A percentile compares a stretch with the other conserved stretches of the same genome.
phyloP scores from a whole-genome alignment of 2,329 filamentous ascomycete genomes.

The Aplosporella prunicola region DNA sequence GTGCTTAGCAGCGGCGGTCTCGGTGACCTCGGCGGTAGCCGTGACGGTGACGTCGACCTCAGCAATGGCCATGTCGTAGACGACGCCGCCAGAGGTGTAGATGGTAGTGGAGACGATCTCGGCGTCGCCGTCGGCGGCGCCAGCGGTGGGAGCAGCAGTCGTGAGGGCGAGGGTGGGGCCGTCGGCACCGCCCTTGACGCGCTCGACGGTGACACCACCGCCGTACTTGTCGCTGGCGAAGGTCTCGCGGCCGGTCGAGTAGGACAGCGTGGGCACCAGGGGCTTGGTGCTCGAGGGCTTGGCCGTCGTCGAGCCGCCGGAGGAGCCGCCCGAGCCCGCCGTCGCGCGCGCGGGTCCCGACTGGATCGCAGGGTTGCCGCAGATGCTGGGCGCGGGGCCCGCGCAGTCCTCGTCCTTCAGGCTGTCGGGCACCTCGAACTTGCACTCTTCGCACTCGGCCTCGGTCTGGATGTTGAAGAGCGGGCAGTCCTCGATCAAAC shows the following conservation, averaged over 20 bases:
- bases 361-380: slow-evolving; percentile 51
- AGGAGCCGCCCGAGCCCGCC: slow-evolving; percentile 16
- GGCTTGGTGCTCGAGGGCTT: slow-evolving; percentile 10
- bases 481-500: slow-evolving; percentile 62
- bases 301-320: slow-evolving; percentile 9
- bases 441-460: slow-evolving; percentile 48
- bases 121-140: slow-evolving; percentile 6
- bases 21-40: slow-evolving; percentile 18
- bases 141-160: slow-evolving; percentile 4
- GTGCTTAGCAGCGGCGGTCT: slow-evolving; percentile 16
- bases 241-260: slow-evolving; percentile 20
- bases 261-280: slow-evolving; percentile 25
- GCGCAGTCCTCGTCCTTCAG: slow-evolving; percentile 52
- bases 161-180: slow-evolving; percentile 5
- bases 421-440: slow-evolving; percentile 47
- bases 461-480: slow-evolving; percentile 62
- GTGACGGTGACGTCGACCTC: slow-evolving; percentile 35
- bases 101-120: slow-evolving; percentile 30
- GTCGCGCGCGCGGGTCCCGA: slow-evolving; percentile 35
- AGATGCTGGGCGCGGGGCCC: slow-evolving; percentile 50
- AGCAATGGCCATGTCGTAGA: slow-evolving; percentile 37
- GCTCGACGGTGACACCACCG: slow-evolving; percentile 26
- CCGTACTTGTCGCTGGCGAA: slow-evolving; percentile 24
- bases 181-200: slow-evolving; percentile 15
- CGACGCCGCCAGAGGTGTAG: slow-evolving; percentile 34